These are phyloP conservation scores for Plasmodium malariae DNA, from an alignment of 169 alveolate species.

Conservation along the genomic window DNA sequence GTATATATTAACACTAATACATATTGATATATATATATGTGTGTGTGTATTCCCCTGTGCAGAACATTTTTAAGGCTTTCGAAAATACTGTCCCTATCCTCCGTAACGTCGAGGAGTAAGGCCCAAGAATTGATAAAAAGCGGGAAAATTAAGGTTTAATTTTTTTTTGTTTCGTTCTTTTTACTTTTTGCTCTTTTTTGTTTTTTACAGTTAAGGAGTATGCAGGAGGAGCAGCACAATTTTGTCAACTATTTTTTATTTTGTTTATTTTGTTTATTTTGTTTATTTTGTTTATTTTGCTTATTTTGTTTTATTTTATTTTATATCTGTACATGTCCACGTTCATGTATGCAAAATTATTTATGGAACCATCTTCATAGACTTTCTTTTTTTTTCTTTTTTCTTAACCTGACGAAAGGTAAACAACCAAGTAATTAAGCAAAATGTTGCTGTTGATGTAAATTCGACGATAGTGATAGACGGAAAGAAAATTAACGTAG, in stretches of 20 bases:
- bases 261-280: no score
- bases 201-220: neutral
- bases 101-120: constrained; percentile 59
- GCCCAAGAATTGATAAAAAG: constrained; percentile 68
- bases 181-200: no score
- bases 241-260: no score
- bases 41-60: neutral
- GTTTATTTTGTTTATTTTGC: no score
- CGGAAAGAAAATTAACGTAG: constrained; percentile 31
- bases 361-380: no score
- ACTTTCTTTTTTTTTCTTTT: no score
- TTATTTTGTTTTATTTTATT: no score
- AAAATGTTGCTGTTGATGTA: constrained; percentile 36
- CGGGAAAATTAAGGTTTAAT: constrained; percentile 53
- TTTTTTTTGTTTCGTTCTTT: no score
- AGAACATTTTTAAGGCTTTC: constrained; percentile 50
- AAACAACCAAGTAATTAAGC: constrained; percentile 32
- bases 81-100: constrained; percentile 54
- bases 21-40: neutral
- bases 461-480: constrained; percentile 36
- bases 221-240: neutral
- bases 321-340: no score
- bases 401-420: neutral
- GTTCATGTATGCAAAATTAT: no score
- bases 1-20: neutral